These are phyloP conservation scores for Arthrinium puccinioides DNA, from an alignment of 2,329 filamentous ascomycete genomes.

Conservation along the genomic window DNA sequence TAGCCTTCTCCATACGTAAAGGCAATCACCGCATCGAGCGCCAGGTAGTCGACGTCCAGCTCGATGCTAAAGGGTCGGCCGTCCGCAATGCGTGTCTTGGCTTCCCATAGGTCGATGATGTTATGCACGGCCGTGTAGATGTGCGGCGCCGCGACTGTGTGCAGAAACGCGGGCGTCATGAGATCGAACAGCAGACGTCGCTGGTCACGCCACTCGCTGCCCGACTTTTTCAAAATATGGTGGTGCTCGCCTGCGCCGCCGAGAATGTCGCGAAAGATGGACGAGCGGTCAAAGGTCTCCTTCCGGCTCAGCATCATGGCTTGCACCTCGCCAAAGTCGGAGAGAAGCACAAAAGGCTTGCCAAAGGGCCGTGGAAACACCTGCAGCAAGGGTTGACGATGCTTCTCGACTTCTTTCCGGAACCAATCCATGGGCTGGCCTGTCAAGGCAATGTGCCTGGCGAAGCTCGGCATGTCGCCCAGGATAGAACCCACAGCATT, in stretches of 20 bases:
- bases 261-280: background rate
- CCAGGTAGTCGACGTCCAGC: background rate
- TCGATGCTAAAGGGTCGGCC: constrained; percentile 1
- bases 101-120: constrained; percentile 3
- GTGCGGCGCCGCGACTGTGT: constrained; percentile 25
- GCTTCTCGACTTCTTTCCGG: background rate
- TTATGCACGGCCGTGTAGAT: constrained; percentile 15
- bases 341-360: constrained; percentile 5
- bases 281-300: constrained; percentile 6
- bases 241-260: background rate
- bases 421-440: background rate
- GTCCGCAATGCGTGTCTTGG: background rate
- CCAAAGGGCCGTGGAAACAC: constrained; percentile 7
- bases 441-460: constrained; percentile 5
- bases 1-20: background rate
- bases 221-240: background rate
- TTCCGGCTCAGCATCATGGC: constrained; percentile 7
- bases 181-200: background rate
- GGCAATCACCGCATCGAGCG: background rate
- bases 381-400: constrained; percentile 6
- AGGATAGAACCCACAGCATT: constrained; percentile 10
- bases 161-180: background rate
- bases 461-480: constrained; percentile 15
- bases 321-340: constrained; percentile 8
- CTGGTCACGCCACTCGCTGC: background rate